Base-by-base conservation (phyloP, 441 rosid genomes). In the Pelargonium fulgidum region DNA sequence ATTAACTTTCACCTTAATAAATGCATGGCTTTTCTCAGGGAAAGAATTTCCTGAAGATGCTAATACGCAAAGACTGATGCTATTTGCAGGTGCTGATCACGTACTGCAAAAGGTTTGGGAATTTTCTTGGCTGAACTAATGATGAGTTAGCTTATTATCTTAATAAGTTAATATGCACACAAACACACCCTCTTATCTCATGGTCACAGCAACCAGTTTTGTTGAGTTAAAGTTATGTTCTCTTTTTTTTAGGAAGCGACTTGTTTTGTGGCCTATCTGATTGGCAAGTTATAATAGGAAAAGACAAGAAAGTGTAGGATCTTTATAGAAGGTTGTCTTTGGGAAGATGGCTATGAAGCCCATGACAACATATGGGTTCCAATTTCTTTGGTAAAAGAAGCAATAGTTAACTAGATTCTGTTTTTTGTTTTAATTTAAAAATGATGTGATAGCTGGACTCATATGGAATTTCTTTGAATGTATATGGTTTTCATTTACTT, bases 51-150 rank as follows among this genome's bases (percentile, higher is more conserved):
- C 87, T 68, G 84, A 84, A 70, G 87, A 67, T 36, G 75, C 50
- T 29, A 79, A 78, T 76, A 73, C 78, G 67, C 92, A 81, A 78
- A 86, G 87, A 77, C 66, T 68, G 78, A 84, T 89, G 85, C 82
- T 86, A 72, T 72, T 73, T 78, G 89, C 93, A 58, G 80, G 82
- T 67, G 86, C 89, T 81, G 96, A 91, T 82, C 91, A 88, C 75
- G 83, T 86, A 68, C 76, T 93, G 69, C 82, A 80, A 73, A 89
- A 93, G 98, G 98, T 93, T 82, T 70, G 93, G 66, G 63, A 65
- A 70, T 33, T 33, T 79, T 75, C 47, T 0, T 61, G 10, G 4
- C 64, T 42, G 41, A 72, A 10, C 68, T 48, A 42, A 54, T 6
- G 0, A 33, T 33, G 39, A 52, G 3, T 67, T 68, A 16, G 22